Percentiles rank a stretch among this genome's conserved stretches.
phyloP scores from a whole-genome alignment of 495 filamentous ascomycete genomes.

The Tuber borchii region DNA sequence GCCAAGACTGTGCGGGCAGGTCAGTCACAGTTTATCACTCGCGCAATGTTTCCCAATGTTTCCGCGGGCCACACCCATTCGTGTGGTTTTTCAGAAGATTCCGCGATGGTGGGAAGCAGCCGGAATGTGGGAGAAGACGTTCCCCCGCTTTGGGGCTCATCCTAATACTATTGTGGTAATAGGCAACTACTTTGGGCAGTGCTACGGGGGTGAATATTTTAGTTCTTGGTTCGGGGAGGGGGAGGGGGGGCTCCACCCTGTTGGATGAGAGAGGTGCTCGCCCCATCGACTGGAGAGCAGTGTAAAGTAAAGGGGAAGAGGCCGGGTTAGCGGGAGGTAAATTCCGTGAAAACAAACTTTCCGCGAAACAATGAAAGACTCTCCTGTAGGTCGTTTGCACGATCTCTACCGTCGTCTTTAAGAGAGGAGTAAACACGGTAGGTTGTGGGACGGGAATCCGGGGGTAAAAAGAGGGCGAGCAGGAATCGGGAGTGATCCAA shows the following conservation, averaged over 20 bases:
- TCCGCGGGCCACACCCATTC: neutral
- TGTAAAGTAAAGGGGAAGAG: neutral
- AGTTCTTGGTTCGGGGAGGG: neutral
- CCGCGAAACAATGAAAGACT: neutral
- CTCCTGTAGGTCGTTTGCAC: neutral
- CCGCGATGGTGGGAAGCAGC: neutral
- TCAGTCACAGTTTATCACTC: neutral
- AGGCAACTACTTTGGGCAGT: neutral
- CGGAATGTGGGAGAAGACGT: neutral
- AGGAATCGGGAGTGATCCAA: slow-evolving; percentile 1
- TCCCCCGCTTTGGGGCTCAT: neutral
- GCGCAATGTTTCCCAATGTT: neutral
- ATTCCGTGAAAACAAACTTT: neutral
- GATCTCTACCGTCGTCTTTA: neutral
- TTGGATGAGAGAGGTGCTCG: neutral
- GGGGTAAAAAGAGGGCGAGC: neutral
- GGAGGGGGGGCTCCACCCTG: neutral
- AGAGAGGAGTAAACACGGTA: neutral
- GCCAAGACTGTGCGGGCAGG: neutral
- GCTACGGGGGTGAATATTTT: neutral
- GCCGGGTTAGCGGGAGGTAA: neutral
- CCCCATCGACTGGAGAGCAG: neutral
- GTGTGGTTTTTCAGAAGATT: neutral
- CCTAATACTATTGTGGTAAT: neutral
- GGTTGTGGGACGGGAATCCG: neutral